Evolutionary conservation across 1,284 basidiomycete species (phyloP).

Genomic region (Chalciporus piperatoides): DNA sequence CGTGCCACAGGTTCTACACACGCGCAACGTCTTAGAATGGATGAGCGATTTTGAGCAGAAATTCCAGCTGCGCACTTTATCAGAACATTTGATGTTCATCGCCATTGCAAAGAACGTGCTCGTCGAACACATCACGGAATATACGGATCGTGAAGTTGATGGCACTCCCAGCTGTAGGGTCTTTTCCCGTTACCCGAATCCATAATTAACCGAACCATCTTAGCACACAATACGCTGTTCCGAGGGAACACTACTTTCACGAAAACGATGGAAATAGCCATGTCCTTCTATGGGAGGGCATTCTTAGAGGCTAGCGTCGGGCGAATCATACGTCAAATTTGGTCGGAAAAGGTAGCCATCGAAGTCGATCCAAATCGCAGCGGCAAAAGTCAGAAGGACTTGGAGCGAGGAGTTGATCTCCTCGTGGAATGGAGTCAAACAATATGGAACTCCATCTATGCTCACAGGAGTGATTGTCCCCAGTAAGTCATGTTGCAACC

Average conservation of each 20-base stretch:
- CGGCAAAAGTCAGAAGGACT: conserved; percentile 53
- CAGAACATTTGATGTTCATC: conserved; percentile 60
- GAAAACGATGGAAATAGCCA: conserved; percentile 74
- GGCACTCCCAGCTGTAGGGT: conserved; percentile 56
- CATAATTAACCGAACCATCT: conserved; percentile 8
- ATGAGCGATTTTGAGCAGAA: conserved; percentile 66
- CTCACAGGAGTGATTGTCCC: conserved; percentile 68
- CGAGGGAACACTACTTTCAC: conserved; percentile 80
- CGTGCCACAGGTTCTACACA: conserved; percentile 48
- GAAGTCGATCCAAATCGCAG: conserved; percentile 73
- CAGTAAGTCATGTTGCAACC: conserved; percentile 45
- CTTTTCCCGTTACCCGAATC: background rate
- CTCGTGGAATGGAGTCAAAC: conserved; percentile 73
- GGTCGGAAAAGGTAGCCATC: conserved; percentile 66
- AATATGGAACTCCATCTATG: conserved; percentile 77
- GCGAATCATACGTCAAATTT: conserved; percentile 60
- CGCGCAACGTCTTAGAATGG: conserved; percentile 71
- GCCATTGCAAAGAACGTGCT: conserved; percentile 62
- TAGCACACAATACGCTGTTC: conserved; percentile 67
- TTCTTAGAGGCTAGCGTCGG: conserved; percentile 80
- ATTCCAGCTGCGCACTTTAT: conserved; percentile 58
- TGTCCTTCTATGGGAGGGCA: conserved; percentile 68
- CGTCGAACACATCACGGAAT: conserved; percentile 62
- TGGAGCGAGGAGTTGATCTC: conserved; percentile 66
- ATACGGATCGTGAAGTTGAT: conserved; percentile 65